These are phyloP conservation scores for Westerdykella ornata DNA, from an alignment of 2,329 filamentous ascomycete species.

Conservation along the genomic window DNA sequence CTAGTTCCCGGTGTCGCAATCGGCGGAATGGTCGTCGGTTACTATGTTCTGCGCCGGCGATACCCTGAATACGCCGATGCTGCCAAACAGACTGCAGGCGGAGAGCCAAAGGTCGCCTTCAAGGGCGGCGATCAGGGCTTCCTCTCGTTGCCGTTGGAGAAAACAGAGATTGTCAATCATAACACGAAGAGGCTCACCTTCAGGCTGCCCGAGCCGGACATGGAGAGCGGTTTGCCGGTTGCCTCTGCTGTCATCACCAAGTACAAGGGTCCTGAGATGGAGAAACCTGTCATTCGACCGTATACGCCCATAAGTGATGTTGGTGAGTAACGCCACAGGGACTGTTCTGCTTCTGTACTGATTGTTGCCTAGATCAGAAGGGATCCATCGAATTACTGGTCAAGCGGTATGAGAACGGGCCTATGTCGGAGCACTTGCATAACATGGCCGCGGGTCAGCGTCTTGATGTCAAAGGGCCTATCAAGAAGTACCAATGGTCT, in stretches of 20 bases:
- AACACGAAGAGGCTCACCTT: conserved; percentile 94
- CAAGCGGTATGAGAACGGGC: conserved; percentile 84
- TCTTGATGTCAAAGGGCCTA: conserved; percentile 88
- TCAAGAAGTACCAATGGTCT: conserved; percentile 87
- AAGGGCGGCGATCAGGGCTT: conserved; percentile 87
- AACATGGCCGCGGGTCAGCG: conserved; percentile 72
- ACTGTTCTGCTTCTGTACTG: background rate
- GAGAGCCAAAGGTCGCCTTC: conserved; percentile 50
- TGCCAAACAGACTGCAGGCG: conserved; percentile 33
- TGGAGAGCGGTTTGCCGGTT: conserved; percentile 73
- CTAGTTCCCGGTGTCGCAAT: conserved; percentile 57
- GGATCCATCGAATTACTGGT: conserved; percentile 85
- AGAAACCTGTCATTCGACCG: conserved; percentile 82
- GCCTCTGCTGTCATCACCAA: conserved; percentile 85
- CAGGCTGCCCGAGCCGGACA: conserved; percentile 73
- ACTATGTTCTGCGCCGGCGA: conserved; percentile 42
- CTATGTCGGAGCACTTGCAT: conserved; percentile 89
- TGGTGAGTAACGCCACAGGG: conserved; percentile 42
- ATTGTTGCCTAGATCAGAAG: conserved; percentile 51
- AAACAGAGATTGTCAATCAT: conserved; percentile 75
- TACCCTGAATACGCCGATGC: conserved; percentile 33
- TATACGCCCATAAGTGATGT: conserved; percentile 92
- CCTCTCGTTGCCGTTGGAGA: conserved; percentile 70
- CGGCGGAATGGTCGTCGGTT: conserved; percentile 51
- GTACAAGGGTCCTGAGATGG: conserved; percentile 73